phyloP scores from a whole-genome alignment of 2,329 filamentous ascomycete species.

The Nigrograna mackinnonii region DNA sequence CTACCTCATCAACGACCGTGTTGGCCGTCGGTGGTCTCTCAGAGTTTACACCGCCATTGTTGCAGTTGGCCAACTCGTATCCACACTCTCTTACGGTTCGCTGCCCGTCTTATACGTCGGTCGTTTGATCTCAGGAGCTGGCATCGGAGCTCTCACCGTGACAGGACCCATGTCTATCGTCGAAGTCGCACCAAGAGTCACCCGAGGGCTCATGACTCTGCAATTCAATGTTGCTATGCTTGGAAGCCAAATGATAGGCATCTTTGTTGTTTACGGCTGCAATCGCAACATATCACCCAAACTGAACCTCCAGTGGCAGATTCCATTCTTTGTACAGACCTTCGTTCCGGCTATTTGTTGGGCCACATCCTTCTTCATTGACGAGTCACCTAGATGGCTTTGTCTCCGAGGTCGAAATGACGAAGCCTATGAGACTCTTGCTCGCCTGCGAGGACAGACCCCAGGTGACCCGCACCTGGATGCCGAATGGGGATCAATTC shows the following conservation, averaged over 20 bases:
- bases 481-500: slow-evolving; percentile 1
- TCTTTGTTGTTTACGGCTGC: slow-evolving; percentile 41
- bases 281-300: slow-evolving; percentile 26
- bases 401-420: slow-evolving; percentile 25
- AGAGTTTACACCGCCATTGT: not conserved
- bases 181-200: slow-evolving; percentile 6
- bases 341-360: slow-evolving; percentile 31
- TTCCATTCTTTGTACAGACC: slow-evolving; percentile 30
- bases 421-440: slow-evolving; percentile 26
- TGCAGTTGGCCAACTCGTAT: not conserved
- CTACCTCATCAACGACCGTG: not conserved
- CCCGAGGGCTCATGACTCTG: slow-evolving; percentile 40
- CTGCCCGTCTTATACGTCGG: not conserved
- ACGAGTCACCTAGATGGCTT: slow-evolving; percentile 41
- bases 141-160: not conserved
- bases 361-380: slow-evolving; percentile 28
- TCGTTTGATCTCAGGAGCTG: not conserved
- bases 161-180: not conserved
- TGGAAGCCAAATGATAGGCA: slow-evolving; percentile 31
- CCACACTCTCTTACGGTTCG: not conserved
- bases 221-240: slow-evolving; percentile 45
- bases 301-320: slow-evolving; percentile 34
- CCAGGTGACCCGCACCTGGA: not conserved
- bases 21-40: not conserved
- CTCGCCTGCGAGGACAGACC: slow-evolving; percentile 24